A percentile compares a stretch with the other conserved stretches of the same genome.
Conservation (phyloP, 2,329 filamentous ascomycete species). For the Calonectria fujianensis region DNA sequence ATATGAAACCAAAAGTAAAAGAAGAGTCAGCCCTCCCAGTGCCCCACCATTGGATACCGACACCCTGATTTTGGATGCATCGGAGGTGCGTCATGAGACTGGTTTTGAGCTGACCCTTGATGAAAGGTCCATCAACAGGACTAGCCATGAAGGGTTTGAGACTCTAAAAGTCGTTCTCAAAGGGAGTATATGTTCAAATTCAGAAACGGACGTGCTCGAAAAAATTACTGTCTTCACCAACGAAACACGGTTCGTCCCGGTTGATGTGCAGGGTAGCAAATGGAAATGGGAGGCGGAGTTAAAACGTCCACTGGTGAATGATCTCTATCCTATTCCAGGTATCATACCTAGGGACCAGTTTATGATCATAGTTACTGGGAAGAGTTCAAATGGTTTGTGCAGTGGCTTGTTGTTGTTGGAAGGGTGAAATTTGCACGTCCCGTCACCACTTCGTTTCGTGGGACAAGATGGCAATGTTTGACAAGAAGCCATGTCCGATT, state of each 20-base stretch:
- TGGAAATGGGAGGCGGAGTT: constrained; percentile 18
- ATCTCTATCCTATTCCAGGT: constrained; percentile 1
- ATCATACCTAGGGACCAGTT: constrained; percentile 34
- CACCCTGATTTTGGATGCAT: background rate
- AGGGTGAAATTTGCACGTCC: background rate
- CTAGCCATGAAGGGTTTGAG: background rate
- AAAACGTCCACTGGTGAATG: background rate
- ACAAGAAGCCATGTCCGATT: background rate
- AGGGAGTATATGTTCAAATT: background rate
- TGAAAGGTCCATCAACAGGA: background rate
- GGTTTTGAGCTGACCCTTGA: background rate
- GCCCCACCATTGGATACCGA: constrained; percentile 18
- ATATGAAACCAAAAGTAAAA: constrained; percentile 12
- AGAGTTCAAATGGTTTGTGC: constrained; percentile 22
- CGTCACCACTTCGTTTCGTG: background rate
- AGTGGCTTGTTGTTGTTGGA: constrained; percentile 26
- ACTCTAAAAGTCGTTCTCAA: background rate
- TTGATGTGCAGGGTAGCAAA: background rate
- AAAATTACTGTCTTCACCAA: constrained; percentile 18
- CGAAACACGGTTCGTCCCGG: background rate
- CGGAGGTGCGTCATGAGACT: background rate
- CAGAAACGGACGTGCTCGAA: background rate
- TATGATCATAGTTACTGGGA: constrained; percentile 33
- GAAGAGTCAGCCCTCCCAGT: constrained; percentile 9
- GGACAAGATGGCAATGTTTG: background rate